phyloP scores from a whole-genome alignment of 805 yeast genomes.

The Candida palmyrensis region DNA sequence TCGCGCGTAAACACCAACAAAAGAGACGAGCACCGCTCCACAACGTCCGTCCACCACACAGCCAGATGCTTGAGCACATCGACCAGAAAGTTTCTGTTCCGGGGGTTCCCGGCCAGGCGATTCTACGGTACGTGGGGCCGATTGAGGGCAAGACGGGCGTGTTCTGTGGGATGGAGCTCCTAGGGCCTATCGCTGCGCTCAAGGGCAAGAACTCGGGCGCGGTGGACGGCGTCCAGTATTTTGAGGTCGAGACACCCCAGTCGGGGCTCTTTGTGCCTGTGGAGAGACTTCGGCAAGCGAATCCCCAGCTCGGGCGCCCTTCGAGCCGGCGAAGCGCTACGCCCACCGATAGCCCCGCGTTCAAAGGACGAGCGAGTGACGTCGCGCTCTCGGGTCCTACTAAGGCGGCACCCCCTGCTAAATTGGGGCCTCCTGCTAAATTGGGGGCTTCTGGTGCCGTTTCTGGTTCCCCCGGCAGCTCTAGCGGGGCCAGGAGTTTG shows the following conservation, averaged over 20 bases:
- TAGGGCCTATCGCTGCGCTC: conserved; percentile 51
- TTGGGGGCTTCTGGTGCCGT: conserved; percentile 2
- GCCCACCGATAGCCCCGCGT: background rate
- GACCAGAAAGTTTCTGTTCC: conserved; percentile 48
- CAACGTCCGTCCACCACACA: background rate
- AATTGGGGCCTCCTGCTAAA: conserved; percentile 6
- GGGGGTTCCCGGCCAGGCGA: conserved; percentile 61
- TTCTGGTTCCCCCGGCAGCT: background rate
- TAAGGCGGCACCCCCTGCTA: background rate
- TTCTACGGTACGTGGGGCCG: conserved; percentile 64
- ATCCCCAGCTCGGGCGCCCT: conserved; percentile 20
- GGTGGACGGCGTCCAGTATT: conserved; percentile 67
- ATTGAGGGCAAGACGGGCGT: conserved; percentile 67
- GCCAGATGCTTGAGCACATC: conserved; percentile 22
- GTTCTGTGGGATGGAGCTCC: conserved; percentile 83
- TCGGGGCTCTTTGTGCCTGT: conserved; percentile 74
- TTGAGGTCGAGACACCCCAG: conserved; percentile 55
- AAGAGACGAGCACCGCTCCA: too few relatives aligned
- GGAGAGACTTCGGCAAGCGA: conserved; percentile 35
- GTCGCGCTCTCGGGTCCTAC: background rate
- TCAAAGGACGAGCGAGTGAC: too few relatives aligned
- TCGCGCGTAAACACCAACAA: too few relatives aligned
- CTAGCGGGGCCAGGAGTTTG: background rate
- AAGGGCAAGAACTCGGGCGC: conserved; percentile 87
- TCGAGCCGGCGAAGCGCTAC: conserved; percentile 2